Conservation (phyloP, 306 rosid genomes). For the Quercus rubra region DNA sequence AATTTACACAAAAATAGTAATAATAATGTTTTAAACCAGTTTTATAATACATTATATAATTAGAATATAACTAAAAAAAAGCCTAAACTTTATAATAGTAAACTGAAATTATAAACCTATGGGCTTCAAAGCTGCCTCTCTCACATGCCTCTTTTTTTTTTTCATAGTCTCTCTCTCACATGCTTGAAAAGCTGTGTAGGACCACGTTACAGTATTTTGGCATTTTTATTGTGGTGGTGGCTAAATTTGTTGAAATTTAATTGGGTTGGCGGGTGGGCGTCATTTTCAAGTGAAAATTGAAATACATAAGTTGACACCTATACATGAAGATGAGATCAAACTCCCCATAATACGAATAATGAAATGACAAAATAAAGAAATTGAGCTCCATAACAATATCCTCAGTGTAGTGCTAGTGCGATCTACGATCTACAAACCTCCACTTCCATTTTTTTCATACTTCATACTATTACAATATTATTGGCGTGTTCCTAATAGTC, state of each 20-base stretch:
- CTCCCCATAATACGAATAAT: background rate
- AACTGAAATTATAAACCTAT: rapidly evolving
- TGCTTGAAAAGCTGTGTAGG: background rate
- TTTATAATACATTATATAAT: too few relatives aligned
- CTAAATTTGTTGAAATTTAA: background rate
- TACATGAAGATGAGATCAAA: background rate
- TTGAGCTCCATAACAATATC: too few relatives aligned
- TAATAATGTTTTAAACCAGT: rapidly evolving
- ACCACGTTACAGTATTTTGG: too few relatives aligned
- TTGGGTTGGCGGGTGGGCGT: background rate
- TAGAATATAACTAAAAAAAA: rapidly evolving
- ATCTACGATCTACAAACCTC: too few relatives aligned
- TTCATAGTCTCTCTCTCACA: background rate
- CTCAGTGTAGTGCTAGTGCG: too few relatives aligned
- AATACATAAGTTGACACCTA: background rate
- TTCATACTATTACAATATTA: too few relatives aligned
- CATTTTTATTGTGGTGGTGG: background rate
- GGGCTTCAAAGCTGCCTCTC: too few relatives aligned
- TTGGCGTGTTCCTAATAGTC: too few relatives aligned
- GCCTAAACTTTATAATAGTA: rapidly evolving
- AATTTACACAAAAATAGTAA: rapidly evolving
- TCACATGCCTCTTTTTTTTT: too few relatives aligned
- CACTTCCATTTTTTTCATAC: too few relatives aligned
- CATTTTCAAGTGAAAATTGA: background rate
- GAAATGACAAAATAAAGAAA: too few relatives aligned